phyloP scores from a whole-genome alignment of 192 early-diverging fungal species.

The Coemansia sp. region DNA sequence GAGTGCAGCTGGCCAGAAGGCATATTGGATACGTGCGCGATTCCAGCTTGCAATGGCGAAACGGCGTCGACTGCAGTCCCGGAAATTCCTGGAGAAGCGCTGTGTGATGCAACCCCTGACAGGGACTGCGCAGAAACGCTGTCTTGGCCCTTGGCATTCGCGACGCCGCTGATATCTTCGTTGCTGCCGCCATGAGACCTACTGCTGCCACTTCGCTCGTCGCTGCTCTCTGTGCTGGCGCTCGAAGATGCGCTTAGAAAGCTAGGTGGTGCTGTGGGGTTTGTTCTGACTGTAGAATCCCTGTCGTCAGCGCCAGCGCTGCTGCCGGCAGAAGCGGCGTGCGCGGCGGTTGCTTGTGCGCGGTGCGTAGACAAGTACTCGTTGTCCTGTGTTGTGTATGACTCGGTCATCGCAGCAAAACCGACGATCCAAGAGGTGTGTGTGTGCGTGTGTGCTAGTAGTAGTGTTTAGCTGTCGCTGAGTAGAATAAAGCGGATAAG shows the following conservation, averaged over 20 bases:
- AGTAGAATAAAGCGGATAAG: not conserved
- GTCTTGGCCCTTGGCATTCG: not conserved
- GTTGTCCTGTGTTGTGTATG: conserved; percentile 49
- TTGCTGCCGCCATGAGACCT: not conserved
- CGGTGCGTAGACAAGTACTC: conserved; percentile 47
- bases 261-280: not conserved
- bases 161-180: not conserved
- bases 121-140: not conserved
- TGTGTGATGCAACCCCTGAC: not conserved
- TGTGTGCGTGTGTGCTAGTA: too few species aligned
- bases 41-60: not conserved
- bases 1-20: not conserved
- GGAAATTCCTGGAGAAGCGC: not conserved
- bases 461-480: not conserved
- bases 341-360: conserved; percentile 19
- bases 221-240: not conserved
- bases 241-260: conserved; percentile 4
- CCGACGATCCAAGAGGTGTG: not conserved
- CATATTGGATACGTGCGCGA: not conserved
- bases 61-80: not conserved
- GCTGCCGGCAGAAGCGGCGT: conserved; percentile 13
- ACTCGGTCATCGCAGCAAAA: conserved; percentile 34
- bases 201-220: not conserved
- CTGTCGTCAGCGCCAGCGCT: conserved; percentile 5
- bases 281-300: not conserved